Base-by-base conservation (phyloP, 148 eudicot genomes). In the Amaranthus cruentus region DNA sequence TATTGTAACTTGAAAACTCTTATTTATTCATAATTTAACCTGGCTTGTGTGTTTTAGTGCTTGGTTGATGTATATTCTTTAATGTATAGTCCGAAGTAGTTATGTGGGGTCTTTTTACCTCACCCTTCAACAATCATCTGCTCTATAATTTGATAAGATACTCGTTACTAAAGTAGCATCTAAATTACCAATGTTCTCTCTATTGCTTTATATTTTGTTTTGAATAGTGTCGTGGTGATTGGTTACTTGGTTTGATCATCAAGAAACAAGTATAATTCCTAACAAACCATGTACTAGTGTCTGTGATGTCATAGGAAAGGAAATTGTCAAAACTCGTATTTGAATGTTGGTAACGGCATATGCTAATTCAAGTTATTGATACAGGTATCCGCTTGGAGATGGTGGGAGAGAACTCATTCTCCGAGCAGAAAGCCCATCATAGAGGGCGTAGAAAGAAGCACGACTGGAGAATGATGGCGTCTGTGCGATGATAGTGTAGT, bases 381-480 rank as follows among this genome's bases (percentile, higher is more conserved):
- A 4, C 57, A 78, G 84, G 78, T 77, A 68, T 87, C 14, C 81
- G 80, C 6, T 52, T 81, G 82, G 89, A 90, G 75, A 83, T 83
- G 80, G 84, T 83, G n/a, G 90, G 92, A 12, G 89, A 88, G 74
- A 90, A 85, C 74, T 58, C 89, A 5, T 78, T 90, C 75, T 71
- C 75, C 11, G 85, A 78, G 73, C 96, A 84, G 65, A 90, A 88
- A 75, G 66, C 85, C 73, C 96, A 90, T 85, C 91, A 90, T 66
- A 78, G 96, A 71, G 80, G 96, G 46, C 87, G 96, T 18, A 85
- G 92, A 11, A 90, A 83, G 88, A 90, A 90, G 81, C 87, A 87
- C 62, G 96, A 90, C 50, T 73, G 85, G 81, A 81, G 86, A 83
- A 85, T 87, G 87, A 73, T 87, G 66, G 87, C 85, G 68, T 70